phyloP scores from a whole-genome alignment of 2,329 filamentous ascomycete genomes.

The Madurella fahalii region DNA sequence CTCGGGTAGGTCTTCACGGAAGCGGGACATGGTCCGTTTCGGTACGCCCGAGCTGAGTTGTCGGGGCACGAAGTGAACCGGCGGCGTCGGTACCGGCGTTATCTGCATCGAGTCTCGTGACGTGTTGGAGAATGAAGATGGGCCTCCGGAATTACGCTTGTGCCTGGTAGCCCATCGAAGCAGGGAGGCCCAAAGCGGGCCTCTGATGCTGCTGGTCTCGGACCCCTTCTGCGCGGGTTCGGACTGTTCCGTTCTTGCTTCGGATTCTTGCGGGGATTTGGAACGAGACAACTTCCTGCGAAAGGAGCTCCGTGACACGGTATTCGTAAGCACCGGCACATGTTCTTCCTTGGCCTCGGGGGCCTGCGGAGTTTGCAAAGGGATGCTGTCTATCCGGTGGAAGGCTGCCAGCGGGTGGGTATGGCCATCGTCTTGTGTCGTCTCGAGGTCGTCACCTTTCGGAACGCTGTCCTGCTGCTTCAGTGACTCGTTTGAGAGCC shows the following conservation, averaged over 20 bases:
- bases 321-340: constrained; percentile 30
- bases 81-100: constrained; percentile 38
- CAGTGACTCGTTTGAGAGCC: constrained; percentile 38
- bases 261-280: constrained; percentile 45
- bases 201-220: constrained; percentile 46
- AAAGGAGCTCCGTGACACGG: constrained; percentile 34
- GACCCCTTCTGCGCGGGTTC: constrained; percentile 52
- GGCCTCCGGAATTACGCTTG: constrained; percentile 50
- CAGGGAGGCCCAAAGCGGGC: constrained; percentile 63
- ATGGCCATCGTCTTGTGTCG: constrained; percentile 20
- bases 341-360: constrained; percentile 19
- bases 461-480: constrained; percentile 31
- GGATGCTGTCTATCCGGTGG: constrained; percentile 48
- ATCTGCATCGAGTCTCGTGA: constrained; percentile 77
- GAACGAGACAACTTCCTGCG: constrained; percentile 47
- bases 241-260: constrained; percentile 44
- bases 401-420: constrained; percentile 39
- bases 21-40: constrained; percentile 81
- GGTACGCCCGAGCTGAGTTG: constrained; percentile 48
- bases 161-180: constrained; percentile 66
- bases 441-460: constrained; percentile 17
- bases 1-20: constrained; percentile 88
- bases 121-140: constrained; percentile 86
- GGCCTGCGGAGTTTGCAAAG: constrained; percentile 28
- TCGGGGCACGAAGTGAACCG: constrained; percentile 32